phyloP scores from a whole-genome alignment of 108 stramenopile species.

The Skeletonema tropicum region DNA sequence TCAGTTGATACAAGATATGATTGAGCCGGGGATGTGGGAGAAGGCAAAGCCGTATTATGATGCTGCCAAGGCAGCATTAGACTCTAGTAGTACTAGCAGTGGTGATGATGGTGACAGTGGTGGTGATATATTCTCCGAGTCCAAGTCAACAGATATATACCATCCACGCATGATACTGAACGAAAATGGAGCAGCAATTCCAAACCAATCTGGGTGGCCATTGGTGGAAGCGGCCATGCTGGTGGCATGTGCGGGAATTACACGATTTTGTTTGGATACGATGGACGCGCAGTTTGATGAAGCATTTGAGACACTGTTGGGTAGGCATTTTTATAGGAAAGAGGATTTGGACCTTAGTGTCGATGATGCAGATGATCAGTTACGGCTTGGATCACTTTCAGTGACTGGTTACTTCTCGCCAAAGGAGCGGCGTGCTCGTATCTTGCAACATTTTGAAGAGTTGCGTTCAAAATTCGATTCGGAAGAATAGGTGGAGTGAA shows the following conservation, averaged over 20 bases:
- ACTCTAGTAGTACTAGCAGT: background rate
- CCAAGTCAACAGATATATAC: conserved; percentile 7
- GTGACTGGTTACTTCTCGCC: conserved; percentile 12
- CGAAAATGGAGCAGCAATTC: conserved; percentile 11
- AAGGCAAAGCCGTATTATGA: conserved; percentile 11
- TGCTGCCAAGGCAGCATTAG: background rate
- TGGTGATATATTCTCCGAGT: conserved; percentile 4
- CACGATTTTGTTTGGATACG: conserved; percentile 12
- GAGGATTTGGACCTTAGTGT: conserved; percentile 3
- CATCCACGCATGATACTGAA: conserved; percentile 7
- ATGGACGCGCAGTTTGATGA: conserved; percentile 11
- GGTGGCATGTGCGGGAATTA: conserved; percentile 17
- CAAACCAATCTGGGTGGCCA: conserved; percentile 7
- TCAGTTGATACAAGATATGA: background rate
- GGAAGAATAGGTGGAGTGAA: background rate
- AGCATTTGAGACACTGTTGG: background rate
- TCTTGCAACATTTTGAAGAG: background rate
- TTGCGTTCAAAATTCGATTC: conserved; percentile 1
- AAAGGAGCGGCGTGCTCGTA: background rate
- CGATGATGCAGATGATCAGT: conserved; percentile 7
- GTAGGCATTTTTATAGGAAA: background rate
- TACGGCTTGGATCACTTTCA: conserved; percentile 1
- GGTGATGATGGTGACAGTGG: background rate
- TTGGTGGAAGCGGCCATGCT: conserved; percentile 18
- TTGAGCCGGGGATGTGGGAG: conserved; percentile 17